A percentile compares a stretch with the other conserved stretches of the same genome.
These are phyloP conservation scores for Gossypium laxum DNA, from an alignment of 441 rosid species.

Conservation along the genomic window DNA sequence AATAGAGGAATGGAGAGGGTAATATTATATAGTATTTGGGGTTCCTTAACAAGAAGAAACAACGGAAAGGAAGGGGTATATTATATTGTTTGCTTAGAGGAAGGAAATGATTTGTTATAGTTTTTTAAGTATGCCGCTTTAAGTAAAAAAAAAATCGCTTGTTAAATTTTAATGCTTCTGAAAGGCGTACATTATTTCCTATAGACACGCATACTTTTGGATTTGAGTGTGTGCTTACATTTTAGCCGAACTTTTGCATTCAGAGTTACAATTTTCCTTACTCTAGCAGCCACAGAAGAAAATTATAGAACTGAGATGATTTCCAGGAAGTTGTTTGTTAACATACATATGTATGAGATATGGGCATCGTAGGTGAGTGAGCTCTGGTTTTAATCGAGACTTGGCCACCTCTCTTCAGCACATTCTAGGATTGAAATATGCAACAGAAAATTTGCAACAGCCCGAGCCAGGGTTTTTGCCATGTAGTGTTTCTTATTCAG, in stretches of 20 bases:
- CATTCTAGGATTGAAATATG: not conserved
- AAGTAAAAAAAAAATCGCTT: not conserved
- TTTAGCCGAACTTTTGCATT: not conserved
- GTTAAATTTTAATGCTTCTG: not conserved
- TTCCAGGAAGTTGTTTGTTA: not conserved
- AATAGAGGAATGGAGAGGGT: not conserved
- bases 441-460: not conserved
- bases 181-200: not conserved
- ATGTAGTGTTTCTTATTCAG: conserved; percentile 3
- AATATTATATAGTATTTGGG: not conserved
- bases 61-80: not conserved
- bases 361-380: not conserved
- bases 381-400: not conserved
- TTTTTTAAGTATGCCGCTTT: not conserved
- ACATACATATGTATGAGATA: not conserved
- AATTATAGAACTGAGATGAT: not conserved
- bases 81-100: not conserved
- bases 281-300: not conserved
- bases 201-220: not conserved
- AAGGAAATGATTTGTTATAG: not conserved
- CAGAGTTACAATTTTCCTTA: not conserved
- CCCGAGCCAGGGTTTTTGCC: not conserved
- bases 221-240: not conserved
- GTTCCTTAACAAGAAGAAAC: not conserved
- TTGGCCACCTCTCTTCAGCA: not conserved